Base-by-base conservation (phyloP, 164 flowering plant genomes). In the Aristolochia contorta region DNA sequence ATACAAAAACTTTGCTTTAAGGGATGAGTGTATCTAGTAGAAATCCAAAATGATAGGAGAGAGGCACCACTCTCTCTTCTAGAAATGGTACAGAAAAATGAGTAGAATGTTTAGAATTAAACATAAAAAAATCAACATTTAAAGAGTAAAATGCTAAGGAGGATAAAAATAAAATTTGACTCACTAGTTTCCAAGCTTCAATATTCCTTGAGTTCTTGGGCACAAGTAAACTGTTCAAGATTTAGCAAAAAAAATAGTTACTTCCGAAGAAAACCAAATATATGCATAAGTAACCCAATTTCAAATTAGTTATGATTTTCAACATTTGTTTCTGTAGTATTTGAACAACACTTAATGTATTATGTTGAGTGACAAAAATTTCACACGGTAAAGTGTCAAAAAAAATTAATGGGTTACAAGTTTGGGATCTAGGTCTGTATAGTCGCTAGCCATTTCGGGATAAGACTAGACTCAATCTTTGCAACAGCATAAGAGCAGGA, bases 161-260 rank as follows among this genome's bases (percentile, higher is more conserved):
- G 30, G 18, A 33, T 23, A 47, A 56, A 37, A 6, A 56, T 45
- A 22, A 56, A 27, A 54, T 37, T 58, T 27, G 61, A 75, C 82
- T 49, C 82, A 93, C 98, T 54, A 93, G 92, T 72, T 84, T 97
- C 97, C 96, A 90, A 46, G 86, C 92, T 72, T 86, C 89, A 50
- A 84, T 69, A 55, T 71, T 70, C 69, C 75, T 67, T 49, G 77
- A 65, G 43, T 64, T 54, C 49, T 69, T 72, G 46, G 56, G 57
- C 61, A 87, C 67, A 22, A 82, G 59, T 67, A 61, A 78, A 52
- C 97, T 93, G 90, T 65, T 58, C 49, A 62, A 16, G 15, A 56
- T 19, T 1, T 27, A 32, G 46, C 37, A 10, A 47, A 56, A 20
- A 32, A 49, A 41, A 18, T 32, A 37, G 56, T 49, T 49, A 49